Conservation (phyloP, 306 rosid genomes). For the Glycine soja region DNA sequence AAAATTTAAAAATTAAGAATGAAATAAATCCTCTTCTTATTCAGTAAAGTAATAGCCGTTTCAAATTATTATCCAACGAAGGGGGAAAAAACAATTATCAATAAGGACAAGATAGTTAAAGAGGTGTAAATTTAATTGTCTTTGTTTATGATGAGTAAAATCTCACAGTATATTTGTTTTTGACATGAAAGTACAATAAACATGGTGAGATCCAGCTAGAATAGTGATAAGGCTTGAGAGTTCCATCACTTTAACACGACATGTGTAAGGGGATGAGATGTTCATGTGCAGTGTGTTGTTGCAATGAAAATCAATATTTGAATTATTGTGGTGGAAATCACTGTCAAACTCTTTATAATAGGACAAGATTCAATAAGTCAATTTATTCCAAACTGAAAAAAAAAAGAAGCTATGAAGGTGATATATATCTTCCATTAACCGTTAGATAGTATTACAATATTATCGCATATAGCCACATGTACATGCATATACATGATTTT, state of each 20-base stretch:
- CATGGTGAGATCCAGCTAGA: conserved; percentile 36
- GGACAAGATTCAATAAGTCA: conserved; percentile 52
- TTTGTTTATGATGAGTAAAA: conserved; percentile 10
- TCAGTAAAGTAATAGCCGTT: not conserved
- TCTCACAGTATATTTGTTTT: not conserved
- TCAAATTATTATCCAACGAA: not conserved
- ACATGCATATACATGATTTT: conserved; percentile 15
- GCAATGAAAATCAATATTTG: conserved; percentile 24
- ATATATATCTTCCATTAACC: conserved; percentile 14
- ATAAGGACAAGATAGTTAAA: too few species aligned
- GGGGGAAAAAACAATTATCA: not conserved
- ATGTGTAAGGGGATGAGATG: conserved; percentile 15
- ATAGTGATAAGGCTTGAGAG: conserved; percentile 34
- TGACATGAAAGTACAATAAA: conserved; percentile 28
- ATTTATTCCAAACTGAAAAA: conserved; percentile 48
- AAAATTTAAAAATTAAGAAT: not conserved
- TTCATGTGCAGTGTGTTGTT: conserved; percentile 48
- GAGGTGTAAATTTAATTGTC: not conserved
- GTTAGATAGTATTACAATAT: conserved; percentile 18
- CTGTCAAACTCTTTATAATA: conserved; percentile 54
- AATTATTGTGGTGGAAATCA: conserved; percentile 53
- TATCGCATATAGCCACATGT: not conserved
- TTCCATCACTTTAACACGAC: conserved; percentile 44
- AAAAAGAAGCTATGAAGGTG: conserved; percentile 44
- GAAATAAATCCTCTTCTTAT: not conserved